Evolutionary conservation across 148 eudicot genomes (phyloP), one percentile per base, ranked within the genome.

Genomic region (Arctostaphylos glauca): DNA sequence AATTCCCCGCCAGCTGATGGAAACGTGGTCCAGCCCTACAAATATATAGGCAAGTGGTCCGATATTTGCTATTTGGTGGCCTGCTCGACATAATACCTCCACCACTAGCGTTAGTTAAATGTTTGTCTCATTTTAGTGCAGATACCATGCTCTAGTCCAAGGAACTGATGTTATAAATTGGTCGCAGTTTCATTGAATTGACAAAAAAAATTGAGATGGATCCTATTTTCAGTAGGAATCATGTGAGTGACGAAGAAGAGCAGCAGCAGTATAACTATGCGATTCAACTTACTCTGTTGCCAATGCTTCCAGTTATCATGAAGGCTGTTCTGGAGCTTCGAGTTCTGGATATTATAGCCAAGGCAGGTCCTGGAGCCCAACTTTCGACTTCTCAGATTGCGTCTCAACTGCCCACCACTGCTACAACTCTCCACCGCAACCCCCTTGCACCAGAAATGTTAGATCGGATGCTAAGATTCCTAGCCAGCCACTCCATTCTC

Each of bases 381-480:
- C 80, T 90, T 2, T 64, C 87, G 5, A 73, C 89, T 0, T 21
- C 38, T 2, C 89, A 90, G 66, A 85, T 91, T 21, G 85, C 76
- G 4, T 83, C 79, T 13, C 66, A 76, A 50, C 71, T 89, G 3
- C 56, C 80, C 3, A 78, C 43, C 38, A 31, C 38, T 31, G 38
- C 38, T 67, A 31, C 0, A n/a, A 21, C 68, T 12, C 68, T 62
- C 38, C 12, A n/a, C 74, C 41, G 5, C 3, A 87, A 84, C 74
- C 92, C 89, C 4, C 60, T 75, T 13, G 92, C 92, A n/a, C 59
- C 90, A 10, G 55, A 70, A 52, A 83, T 88, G 87, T 74, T 90
- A 60, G 89, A 90, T 31, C 84, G 89, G 75, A 86, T 90, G 86
- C 91, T 90, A 16, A 83, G 90, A 1, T 77, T 88, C 13, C 87